These are phyloP conservation scores for Raphanus sativus DNA, from an alignment of 345 rosid species.

Conservation along the genomic window DNA sequence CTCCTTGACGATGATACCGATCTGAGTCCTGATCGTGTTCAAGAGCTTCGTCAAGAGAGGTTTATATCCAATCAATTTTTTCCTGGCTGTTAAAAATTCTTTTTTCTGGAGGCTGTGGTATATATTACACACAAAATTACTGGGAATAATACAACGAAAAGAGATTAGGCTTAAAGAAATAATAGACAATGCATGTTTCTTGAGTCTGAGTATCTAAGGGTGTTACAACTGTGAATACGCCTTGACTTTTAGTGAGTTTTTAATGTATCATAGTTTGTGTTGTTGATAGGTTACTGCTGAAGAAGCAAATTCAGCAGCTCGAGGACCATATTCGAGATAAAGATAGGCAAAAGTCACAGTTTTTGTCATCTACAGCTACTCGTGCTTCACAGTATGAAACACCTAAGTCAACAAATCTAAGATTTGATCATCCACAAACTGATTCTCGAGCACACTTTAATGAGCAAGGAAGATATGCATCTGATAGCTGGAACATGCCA, in stretches of 20 bases:
- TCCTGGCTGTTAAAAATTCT: conserved; percentile 8
- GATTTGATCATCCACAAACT: conserved; percentile 47
- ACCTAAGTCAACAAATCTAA: conserved; percentile 52
- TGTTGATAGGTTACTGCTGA: conserved; percentile 62
- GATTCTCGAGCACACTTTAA: conserved; percentile 47
- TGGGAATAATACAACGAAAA: conserved; percentile 13
- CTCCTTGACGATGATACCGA: conserved; percentile 73
- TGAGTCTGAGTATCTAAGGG: neutral
- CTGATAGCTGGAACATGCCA: conserved; percentile 56
- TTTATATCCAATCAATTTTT: conserved; percentile 29
- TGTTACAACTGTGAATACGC: conserved; percentile 1
- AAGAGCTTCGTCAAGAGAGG: conserved; percentile 95
- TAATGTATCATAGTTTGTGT: conserved; percentile 31
- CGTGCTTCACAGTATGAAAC: conserved; percentile 57
- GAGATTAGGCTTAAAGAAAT: conserved; percentile 1
- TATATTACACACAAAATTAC: conserved; percentile 13
- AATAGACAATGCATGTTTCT: conserved; percentile 20
- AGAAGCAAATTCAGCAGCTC: conserved; percentile 79
- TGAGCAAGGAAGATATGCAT: conserved; percentile 45
- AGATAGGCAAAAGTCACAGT: conserved; percentile 67
- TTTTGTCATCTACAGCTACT: conserved; percentile 59
- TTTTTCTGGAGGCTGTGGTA: conserved; percentile 8
- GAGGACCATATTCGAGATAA: conserved; percentile 57
- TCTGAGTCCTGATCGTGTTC: conserved; percentile 56
- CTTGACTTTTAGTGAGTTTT: conserved; percentile 6